Evolutionary conservation across 2,329 filamentous ascomycete genomes (phyloP).

Genomic region (Penicillium palitans): DNA sequence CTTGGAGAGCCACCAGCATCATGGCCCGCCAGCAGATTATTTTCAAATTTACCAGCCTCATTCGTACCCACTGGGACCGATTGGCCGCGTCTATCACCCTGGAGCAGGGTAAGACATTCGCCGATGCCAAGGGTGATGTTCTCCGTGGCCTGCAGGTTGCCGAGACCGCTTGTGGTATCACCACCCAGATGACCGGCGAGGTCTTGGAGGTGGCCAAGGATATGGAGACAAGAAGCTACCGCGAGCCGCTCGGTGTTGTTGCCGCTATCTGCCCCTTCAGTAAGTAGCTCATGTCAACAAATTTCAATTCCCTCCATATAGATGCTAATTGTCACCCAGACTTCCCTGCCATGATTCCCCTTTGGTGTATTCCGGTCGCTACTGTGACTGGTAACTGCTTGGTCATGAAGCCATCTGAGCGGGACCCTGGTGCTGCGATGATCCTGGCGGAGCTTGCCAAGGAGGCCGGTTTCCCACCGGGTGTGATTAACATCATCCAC

Average conservation of each 20-base stretch:
- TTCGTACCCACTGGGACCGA: conserved; percentile 65
- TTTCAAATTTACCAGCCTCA: conserved; percentile 65
- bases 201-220: conserved; percentile 69
- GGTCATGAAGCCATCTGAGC: conserved; percentile 66
- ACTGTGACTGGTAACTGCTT: conserved; percentile 65
- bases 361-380: conserved; percentile 66
- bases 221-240: conserved; percentile 68
- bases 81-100: conserved; percentile 65
- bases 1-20: conserved; percentile 61
- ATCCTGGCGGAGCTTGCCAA: conserved; percentile 64
- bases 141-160: conserved; percentile 66
- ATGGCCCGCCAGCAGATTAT: conserved; percentile 63
- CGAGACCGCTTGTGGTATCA: conserved; percentile 67
- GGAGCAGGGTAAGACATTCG: conserved; percentile 69
- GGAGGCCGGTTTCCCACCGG: conserved; percentile 65
- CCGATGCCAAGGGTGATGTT: conserved; percentile 66
- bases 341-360: conserved; percentile 70
- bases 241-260: conserved; percentile 64
- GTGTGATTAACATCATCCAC: conserved; percentile 67
- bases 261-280: conserved; percentile 68
- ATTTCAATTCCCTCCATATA: neutral
- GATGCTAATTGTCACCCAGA: conserved; percentile 44
- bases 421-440: conserved; percentile 65
- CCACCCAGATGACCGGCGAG: conserved; percentile 64
- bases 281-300: conserved; percentile 37